Evolutionary conservation across 768 basidiomycete genomes (phyloP), one percentile per base, ranked within the genome.

Genomic region (Pleurotus tuber-regium): DNA sequence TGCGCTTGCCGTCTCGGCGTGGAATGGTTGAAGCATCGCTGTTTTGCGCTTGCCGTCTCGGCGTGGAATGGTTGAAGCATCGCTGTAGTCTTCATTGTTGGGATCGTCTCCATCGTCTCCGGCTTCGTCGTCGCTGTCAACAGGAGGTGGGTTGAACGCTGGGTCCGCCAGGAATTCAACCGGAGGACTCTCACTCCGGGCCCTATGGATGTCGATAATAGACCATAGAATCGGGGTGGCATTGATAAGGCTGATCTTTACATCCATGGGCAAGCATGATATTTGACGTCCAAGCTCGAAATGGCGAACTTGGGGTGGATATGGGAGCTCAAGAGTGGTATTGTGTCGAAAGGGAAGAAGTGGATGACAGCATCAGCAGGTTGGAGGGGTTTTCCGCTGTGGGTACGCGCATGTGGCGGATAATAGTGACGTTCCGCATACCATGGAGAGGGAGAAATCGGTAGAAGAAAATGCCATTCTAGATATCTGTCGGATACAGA

Each of bases 271-370:
- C 42, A 47, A 26, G 19, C 25, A 42, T 16, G 24, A 52, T 42
- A 78, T 23, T 43, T 43, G 19, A 2, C 33, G 47, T 6, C 52
- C 57, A 36, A 54, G 16, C 9, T 54, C 48, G 8, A 54, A 33
- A 61, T 54, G 14, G 52, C 57, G 42, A 50, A 61, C 31, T 53
- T 58, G 8, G 59, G 59, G 43, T 58, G 53, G n/a, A 61, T 26
- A 41, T 58, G 57, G 18, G 40, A 52, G 14, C 18, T 47, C 24
- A 61, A 40, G 6, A 24, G 18, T n/a, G 57, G 57, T 4, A 61
- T 41, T 9, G 23, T 47, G 6, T 48, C 16, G 51, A 57, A 61
- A 19, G 57, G 55, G 40, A 53, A 48, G 6, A 18, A 4, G 23
- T 61, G 57, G 16, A 5, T 38, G 11, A 21, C 39, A 18, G 41